Percentiles rank a stretch among this genome's conserved stretches.
Conservation (phyloP, 2,329 filamentous ascomycete species). For the Cercospora sp. region DNA sequence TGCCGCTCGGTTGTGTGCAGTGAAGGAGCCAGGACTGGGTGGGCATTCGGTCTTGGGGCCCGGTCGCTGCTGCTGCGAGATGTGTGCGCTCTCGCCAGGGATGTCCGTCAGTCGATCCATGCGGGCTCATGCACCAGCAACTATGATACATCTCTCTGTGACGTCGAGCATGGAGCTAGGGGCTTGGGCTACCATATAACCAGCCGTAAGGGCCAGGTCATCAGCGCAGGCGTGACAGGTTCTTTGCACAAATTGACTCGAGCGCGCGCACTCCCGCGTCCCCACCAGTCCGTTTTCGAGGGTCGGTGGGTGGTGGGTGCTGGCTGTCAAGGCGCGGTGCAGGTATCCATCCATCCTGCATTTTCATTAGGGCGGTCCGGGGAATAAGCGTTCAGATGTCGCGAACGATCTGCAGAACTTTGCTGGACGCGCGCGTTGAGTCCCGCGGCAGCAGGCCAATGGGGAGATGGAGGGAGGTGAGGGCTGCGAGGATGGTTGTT, state of each 20-base stretch:
- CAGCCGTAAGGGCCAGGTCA: slow-evolving; percentile 14
- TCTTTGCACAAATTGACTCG: slow-evolving; percentile 18
- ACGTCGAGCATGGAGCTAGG: slow-evolving; percentile 30
- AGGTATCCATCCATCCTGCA: slow-evolving; percentile 1
- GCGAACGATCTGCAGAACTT: slow-evolving; percentile 33
- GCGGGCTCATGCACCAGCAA: slow-evolving; percentile 31
- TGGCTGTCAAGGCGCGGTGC: slow-evolving; percentile 15
- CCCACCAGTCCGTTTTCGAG: not conserved
- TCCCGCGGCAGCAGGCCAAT: not conserved
- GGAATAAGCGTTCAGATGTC: slow-evolving; percentile 26
- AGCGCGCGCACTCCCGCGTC: slow-evolving; percentile 8
- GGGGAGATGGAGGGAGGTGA: not conserved
- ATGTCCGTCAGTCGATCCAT: slow-evolving; percentile 33
- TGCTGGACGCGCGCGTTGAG: not conserved
- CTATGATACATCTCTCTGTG: slow-evolving; percentile 24
- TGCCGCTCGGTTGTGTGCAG: slow-evolving; percentile 27
- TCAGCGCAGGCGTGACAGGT: not conserved
- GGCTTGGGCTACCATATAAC: slow-evolving; percentile 25
- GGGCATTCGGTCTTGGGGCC: not conserved
- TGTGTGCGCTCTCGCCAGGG: slow-evolving; percentile 20
- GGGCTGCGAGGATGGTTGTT: not conserved
- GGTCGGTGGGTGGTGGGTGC: not conserved
- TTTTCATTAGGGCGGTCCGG: slow-evolving; percentile 22
- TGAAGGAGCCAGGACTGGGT: slow-evolving; percentile 23
- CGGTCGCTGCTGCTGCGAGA: slow-evolving; percentile 6